Evolutionary conservation across 2,329 filamentous ascomycete species (phyloP).

Genomic region (Pseudogymnoascus sp.): DNA sequence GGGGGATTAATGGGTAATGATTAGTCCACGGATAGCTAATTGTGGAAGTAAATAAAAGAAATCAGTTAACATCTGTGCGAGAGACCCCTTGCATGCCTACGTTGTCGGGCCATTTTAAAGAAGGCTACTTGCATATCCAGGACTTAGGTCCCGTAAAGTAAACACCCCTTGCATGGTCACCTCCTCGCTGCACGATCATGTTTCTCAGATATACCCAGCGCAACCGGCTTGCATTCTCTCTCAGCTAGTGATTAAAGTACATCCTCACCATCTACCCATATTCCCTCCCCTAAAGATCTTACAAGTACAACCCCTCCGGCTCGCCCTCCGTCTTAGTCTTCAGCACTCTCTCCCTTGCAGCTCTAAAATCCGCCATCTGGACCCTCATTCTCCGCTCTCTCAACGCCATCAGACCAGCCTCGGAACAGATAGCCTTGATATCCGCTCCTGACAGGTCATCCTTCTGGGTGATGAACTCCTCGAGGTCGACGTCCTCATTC

Average conservation of each 20-base stretch:
- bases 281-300: slow-evolving; percentile 30
- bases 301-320: slow-evolving; percentile 97
- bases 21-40: not conserved
- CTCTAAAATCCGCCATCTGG: slow-evolving; percentile 96
- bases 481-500: slow-evolving; percentile 91
- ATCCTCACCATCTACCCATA: not conserved
- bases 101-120: not conserved
- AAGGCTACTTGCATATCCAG: not conserved
- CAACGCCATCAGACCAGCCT: slow-evolving; percentile 88
- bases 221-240: slow-evolving; percentile 7
- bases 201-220: not conserved
- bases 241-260: slow-evolving; percentile 8
- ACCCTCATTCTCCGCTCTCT: slow-evolving; percentile 95
- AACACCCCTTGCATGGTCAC: not conserved
- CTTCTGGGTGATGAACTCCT: slow-evolving; percentile 98
- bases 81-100: not conserved
- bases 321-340: slow-evolving; percentile 99
- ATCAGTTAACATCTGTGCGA: not conserved
- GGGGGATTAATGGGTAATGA: not conserved
- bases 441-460: slow-evolving; percentile 95
- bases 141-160: not conserved
- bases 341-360: slow-evolving; percentile 85
- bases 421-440: slow-evolving; percentile 98
- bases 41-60: not conserved
- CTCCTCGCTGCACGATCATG: not conserved